These are phyloP conservation scores for Barbatosphaeria neglecta DNA, from an alignment of 495 filamentous ascomycete species.

Conservation along the genomic window DNA sequence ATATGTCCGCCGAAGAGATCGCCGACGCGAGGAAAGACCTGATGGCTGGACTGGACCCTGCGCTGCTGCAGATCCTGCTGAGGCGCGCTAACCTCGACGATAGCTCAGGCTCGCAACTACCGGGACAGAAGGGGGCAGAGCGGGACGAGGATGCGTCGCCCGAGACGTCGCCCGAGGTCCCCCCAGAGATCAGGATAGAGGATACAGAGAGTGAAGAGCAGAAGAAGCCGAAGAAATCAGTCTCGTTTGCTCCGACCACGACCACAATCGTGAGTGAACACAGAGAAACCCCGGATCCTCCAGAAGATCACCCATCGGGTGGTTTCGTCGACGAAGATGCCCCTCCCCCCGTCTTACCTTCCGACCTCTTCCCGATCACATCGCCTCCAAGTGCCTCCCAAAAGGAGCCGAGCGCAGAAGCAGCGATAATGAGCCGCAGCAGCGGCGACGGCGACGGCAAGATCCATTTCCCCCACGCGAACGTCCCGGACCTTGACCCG, in stretches of 20 bases:
- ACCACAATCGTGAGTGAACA: not conserved
- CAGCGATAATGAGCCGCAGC: not conserved
- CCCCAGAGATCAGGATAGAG: not conserved
- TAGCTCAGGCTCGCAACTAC: constrained; percentile 1
- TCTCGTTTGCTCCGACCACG: constrained; percentile 6
- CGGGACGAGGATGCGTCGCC: too few species aligned
- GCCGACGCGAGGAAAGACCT: constrained; percentile 65
- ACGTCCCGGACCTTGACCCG: constrained; percentile 65
- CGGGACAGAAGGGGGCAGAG: constrained; percentile 8
- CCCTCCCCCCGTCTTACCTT: constrained; percentile 15
- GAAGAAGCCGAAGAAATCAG: constrained; percentile 14
- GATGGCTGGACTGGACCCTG: constrained; percentile 53
- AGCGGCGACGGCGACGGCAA: constrained; percentile 1
- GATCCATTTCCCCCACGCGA: constrained; percentile 27
- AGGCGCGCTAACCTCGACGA: constrained; percentile 72
- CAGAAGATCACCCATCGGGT: too few species aligned
- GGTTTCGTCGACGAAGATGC: too few species aligned
- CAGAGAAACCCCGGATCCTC: constrained; percentile 2
- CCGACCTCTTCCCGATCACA: constrained; percentile 52
- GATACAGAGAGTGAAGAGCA: not conserved
- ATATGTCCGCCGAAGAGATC: constrained; percentile 77
- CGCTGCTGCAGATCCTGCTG: constrained; percentile 63
- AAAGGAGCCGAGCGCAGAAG: not conserved
- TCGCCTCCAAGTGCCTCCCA: constrained; percentile 15
- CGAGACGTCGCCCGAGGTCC: too few species aligned